Evolutionary conservation across 2,329 filamentous ascomycete genomes (phyloP), one percentile per base, ranked within the genome.

Genomic region (Colletotrichum chlorophyti): DNA sequence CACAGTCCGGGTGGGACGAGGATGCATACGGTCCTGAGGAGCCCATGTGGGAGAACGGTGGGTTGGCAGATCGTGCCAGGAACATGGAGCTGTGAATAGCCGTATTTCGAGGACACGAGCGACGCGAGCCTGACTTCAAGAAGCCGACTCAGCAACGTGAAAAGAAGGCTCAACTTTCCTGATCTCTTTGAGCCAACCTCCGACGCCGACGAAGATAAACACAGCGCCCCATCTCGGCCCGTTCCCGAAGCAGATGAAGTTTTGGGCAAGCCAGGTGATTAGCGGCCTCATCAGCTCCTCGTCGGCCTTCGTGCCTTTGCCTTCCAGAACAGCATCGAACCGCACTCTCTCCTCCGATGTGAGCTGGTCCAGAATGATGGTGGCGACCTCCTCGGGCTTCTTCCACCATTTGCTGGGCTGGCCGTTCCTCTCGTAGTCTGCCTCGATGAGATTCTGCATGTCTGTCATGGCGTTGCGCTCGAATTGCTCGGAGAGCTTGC

Each of bases 151-250:
- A n/a, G n/a, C n/a, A n/a, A n/a, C n/a, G n/a, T n/a, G n/a, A n/a
- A n/a, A n/a, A n/a, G n/a, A 12, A 10, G 34, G 7, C 8, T 21
- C 34, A 1, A 14, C 19, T 2, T 31, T 27, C 9, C 15, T 50
- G 3, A 62, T 11, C 14, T 47, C 32, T 9, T 45, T 45, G 4
- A 61, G 2, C 58, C 58, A 62, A 6, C 51, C 48, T 3, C 58
- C 60, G 10, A 61, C 31, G 5, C 32, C 58, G 9, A 62, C 15
- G 2, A 48, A 57, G 7, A 55, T 27, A 23, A 21, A 53, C 1
- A 62, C 17, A 1, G 41, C 45, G 19, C 37, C 53, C 60, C 60
- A 62, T 10, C 58, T 15, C 1, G 60, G 60, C 5, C 60, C 60
- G 1, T 62, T 48, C 2, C 60, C 60, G 17, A 62, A 48, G 40